phyloP scores from a whole-genome alignment of 495 filamentous ascomycete species.

The Neurospora africana region DNA sequence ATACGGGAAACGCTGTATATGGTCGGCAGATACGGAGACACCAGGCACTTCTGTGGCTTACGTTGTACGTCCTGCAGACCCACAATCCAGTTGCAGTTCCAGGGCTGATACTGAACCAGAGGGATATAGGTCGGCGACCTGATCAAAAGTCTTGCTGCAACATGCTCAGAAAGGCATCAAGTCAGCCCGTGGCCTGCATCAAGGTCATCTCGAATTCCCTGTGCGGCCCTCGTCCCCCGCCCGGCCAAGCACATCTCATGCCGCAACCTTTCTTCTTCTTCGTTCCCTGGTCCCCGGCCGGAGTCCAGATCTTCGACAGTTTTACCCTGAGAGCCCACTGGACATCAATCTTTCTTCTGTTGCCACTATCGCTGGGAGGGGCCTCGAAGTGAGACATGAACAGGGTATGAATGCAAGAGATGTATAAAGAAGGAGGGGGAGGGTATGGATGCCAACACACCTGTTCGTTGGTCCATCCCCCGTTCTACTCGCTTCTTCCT shows the following conservation, averaged over 20 bases:
- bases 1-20: not conserved
- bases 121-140: not conserved
- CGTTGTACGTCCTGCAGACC: not conserved
- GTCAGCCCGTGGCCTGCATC: slow-evolving; percentile 1
- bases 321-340: not conserved
- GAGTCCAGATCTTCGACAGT: not conserved
- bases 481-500: not conserved
- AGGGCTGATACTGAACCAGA: not conserved
- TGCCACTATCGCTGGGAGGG: slow-evolving; percentile 7
- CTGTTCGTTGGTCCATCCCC: not conserved
- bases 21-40: not conserved
- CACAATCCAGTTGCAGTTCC: not conserved
- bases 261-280: not conserved
- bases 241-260: not conserved
- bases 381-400: slow-evolving; percentile 12
- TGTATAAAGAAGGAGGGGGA: not conserved
- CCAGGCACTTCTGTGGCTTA: not conserved
- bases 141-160: not conserved
- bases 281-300: not conserved
- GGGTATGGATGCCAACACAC: not conserved
- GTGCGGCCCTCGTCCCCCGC: not conserved
- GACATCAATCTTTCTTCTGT: not conserved
- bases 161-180: not conserved
- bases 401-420: slow-evolving; percentile 7
- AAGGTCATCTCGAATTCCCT: not conserved